Conservation (phyloP, 2,329 filamentous ascomycete genomes). For the Claviceps spartinae region DNA sequence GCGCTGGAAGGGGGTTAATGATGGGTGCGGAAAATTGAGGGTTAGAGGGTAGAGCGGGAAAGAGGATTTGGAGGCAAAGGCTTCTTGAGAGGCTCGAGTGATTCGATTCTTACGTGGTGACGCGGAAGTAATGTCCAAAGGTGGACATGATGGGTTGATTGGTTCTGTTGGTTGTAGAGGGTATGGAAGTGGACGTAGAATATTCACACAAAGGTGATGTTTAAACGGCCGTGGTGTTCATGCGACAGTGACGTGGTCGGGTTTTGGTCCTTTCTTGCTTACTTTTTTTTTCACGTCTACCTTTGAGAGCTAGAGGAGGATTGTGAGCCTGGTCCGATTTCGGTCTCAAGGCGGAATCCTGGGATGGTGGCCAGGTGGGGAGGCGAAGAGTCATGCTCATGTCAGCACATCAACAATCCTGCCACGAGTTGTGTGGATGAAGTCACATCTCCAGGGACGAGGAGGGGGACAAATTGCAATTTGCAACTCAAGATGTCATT, state of each 20-base stretch:
- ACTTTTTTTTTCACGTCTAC: not conserved
- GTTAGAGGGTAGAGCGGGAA: not conserved
- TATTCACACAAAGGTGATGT: not conserved
- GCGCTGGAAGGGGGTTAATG: conserved; percentile 19
- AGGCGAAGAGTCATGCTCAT: no score
- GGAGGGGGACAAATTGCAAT: no score
- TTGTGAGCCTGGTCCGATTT: no score
- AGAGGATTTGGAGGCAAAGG: not conserved
- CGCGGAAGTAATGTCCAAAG: conserved; percentile 69
- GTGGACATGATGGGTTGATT: conserved; percentile 54
- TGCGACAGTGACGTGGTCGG: not conserved
- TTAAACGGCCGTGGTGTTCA: no score
- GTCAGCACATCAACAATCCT: no score
- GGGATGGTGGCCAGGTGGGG: no score
- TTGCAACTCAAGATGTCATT: no score
- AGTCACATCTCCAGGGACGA: no score
- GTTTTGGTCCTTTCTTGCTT: not conserved
- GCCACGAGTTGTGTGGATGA: no score
- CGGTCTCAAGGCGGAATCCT: no score
- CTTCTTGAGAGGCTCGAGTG: not conserved
- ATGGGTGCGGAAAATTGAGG: not conserved
- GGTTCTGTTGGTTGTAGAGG: not conserved
- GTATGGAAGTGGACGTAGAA: not conserved
- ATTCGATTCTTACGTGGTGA: conserved; percentile 51
- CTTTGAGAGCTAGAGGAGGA: no score